phyloP scores from a whole-genome alignment of 1,139 yeast genomes.

The Hyphopichia khmerensis region DNA sequence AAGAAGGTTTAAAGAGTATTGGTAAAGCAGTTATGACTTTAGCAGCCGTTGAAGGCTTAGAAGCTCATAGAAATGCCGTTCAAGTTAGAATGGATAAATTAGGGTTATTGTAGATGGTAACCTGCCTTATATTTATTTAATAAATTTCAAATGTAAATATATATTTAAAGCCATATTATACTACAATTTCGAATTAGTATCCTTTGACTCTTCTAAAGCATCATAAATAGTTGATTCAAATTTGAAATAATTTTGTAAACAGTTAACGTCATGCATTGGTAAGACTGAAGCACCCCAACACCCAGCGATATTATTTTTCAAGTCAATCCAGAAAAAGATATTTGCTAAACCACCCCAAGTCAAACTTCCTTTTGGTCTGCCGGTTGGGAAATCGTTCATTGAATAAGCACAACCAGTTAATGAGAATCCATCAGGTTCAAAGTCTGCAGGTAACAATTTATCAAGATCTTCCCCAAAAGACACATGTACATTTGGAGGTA shows the following conservation, averaged over 20 bases:
- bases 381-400: slow-evolving; percentile 29
- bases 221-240: slow-evolving; percentile 19
- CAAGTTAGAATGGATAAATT: slow-evolving; percentile 86
- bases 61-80: slow-evolving; percentile 95
- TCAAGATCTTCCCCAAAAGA: slow-evolving; percentile 16
- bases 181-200: too few species aligned
- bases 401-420: slow-evolving; percentile 77
- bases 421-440: slow-evolving; percentile 75
- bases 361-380: slow-evolving; percentile 38
- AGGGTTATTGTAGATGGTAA: slow-evolving; percentile 36
- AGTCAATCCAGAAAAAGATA: slow-evolving; percentile 47
- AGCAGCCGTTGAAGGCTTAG: slow-evolving; percentile 96
- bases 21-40: slow-evolving; percentile 95
- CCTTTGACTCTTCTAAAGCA: slow-evolving; percentile 8
- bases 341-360: slow-evolving; percentile 51
- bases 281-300: slow-evolving; percentile 41
- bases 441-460: slow-evolving; percentile 11
- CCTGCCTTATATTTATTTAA: neutral
- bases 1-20: slow-evolving; percentile 79
- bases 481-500: slow-evolving; percentile 26
- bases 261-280: slow-evolving; percentile 24
- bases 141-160: too few species aligned
- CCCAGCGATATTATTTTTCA: slow-evolving; percentile 41
- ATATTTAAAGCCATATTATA: too few species aligned
- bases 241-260: slow-evolving; percentile 13